These are phyloP conservation scores for Collariella sp. DNA, from an alignment of 495 filamentous ascomycete genomes.

Conservation along the genomic window DNA sequence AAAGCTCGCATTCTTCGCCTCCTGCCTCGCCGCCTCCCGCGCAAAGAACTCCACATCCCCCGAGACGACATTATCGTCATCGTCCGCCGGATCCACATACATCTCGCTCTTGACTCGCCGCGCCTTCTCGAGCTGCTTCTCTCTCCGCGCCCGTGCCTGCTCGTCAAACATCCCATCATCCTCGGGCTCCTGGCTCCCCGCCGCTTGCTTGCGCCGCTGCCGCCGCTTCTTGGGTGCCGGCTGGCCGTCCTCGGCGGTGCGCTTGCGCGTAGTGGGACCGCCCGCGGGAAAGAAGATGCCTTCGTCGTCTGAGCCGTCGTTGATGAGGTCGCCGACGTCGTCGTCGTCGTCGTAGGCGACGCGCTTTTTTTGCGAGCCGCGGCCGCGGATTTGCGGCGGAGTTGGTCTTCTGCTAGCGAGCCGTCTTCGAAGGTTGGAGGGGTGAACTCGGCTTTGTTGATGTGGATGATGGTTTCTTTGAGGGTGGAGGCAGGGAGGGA, in stretches of 20 bases:
- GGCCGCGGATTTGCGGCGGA: slow-evolving; percentile 58
- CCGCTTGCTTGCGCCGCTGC: slow-evolving; percentile 31
- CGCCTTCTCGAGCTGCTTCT: slow-evolving; percentile 54
- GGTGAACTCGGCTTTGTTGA: slow-evolving; percentile 63
- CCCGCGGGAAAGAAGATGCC: slow-evolving; percentile 56
- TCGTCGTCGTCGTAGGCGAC: slow-evolving; percentile 59
- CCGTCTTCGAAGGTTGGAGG: slow-evolving; percentile 65
- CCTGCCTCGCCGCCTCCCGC: slow-evolving; percentile 45
- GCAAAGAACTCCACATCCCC: slow-evolving; percentile 63
- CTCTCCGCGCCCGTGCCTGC: slow-evolving; percentile 37
- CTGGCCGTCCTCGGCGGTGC: slow-evolving; percentile 32
- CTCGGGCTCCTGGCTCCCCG: slow-evolving; percentile 42
- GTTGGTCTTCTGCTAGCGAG: slow-evolving; percentile 60
- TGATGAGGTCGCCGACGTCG: slow-evolving; percentile 46
- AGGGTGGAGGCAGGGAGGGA: slow-evolving; percentile 53
- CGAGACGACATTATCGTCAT: slow-evolving; percentile 68
- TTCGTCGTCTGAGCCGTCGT: slow-evolving; percentile 51
- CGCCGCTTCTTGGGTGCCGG: slow-evolving; percentile 43
- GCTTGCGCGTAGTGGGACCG: slow-evolving; percentile 49
- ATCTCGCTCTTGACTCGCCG: slow-evolving; percentile 74
- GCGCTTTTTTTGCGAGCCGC: slow-evolving; percentile 30
- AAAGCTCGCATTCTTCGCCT: slow-evolving; percentile 23
- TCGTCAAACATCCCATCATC: slow-evolving; percentile 40
- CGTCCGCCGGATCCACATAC: slow-evolving; percentile 61
- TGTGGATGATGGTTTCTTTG: slow-evolving; percentile 47